Conservation (phyloP, 768 basidiomycete species). For the Tephrocybe rancida region DNA sequence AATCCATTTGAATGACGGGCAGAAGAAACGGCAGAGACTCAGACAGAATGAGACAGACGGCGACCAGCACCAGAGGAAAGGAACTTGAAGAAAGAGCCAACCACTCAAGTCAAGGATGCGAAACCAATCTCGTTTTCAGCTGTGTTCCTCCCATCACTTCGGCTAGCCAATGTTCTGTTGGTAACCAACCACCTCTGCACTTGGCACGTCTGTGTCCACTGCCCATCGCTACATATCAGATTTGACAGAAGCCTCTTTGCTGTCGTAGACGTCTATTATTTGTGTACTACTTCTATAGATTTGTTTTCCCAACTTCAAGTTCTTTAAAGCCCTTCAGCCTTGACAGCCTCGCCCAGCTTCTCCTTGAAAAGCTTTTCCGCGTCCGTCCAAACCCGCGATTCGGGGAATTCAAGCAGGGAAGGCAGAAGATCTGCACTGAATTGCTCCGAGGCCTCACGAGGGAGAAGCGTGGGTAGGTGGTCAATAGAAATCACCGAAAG, state of each 20-base stretch:
- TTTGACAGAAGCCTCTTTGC: too few relatives aligned
- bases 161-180: conserved; percentile 3
- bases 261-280: too few relatives aligned
- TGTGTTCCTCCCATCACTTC: conserved; percentile 8
- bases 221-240: conserved; percentile 4
- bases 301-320: too few relatives aligned
- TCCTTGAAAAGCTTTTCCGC: conserved; percentile 83
- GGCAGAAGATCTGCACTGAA: conserved; percentile 89
- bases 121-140: conserved; percentile 2
- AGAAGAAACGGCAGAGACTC: conserved; percentile 17
- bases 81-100: conserved; percentile 13
- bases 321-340: conserved; percentile 36
- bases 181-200: conserved; percentile 5
- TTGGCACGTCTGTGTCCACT: background rate
- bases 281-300: too few relatives aligned
- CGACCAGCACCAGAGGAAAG: conserved; percentile 53
- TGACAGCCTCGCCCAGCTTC: conserved; percentile 46
- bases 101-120: conserved; percentile 7
- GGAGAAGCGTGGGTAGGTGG: conserved; percentile 93
- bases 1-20: conserved; percentile 38
- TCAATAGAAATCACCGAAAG: conserved; percentile 94
- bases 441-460: conserved; percentile 95
- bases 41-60: conserved; percentile 34
- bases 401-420: conserved; percentile 80
- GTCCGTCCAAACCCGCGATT: conserved; percentile 82